Conservation (phyloP, 2,329 filamentous ascomycete species). For the Fusarium napiforme region DNA sequence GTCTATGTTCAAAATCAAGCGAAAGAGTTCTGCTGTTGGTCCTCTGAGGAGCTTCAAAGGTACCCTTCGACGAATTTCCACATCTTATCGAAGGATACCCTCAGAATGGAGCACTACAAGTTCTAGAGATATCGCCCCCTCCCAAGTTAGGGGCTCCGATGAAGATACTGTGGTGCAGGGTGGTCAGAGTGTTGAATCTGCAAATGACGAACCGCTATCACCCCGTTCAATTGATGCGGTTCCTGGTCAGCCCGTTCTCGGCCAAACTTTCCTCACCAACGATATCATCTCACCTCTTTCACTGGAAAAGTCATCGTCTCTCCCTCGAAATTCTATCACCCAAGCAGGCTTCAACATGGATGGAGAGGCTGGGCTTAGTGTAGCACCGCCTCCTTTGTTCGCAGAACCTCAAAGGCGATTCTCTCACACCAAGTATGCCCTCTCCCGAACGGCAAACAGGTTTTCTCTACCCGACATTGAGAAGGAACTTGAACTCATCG, state of each 20-base stretch:
- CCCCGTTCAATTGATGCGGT: constrained; percentile 15
- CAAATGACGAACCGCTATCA: neutral
- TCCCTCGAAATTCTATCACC: neutral
- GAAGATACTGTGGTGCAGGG: neutral
- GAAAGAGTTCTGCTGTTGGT: neutral
- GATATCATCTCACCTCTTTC: constrained; percentile 25
- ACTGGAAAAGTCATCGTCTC: constrained; percentile 9
- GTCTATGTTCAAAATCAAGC: neutral
- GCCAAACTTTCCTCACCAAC: constrained; percentile 12
- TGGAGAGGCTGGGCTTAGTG: constrained; percentile 26
- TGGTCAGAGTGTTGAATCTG: neutral
- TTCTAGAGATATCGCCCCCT: neutral
- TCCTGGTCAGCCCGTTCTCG: constrained; percentile 6
- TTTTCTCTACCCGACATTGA: constrained; percentile 7
- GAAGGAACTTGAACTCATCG: neutral
- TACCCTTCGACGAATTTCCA: constrained; percentile 35
- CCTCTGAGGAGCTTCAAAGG: constrained; percentile 18
- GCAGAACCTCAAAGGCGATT: constrained; percentile 5
- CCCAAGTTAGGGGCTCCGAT: neutral
- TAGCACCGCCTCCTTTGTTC: constrained; percentile 9
- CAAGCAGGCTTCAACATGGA: constrained; percentile 37
- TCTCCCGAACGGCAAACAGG: neutral
- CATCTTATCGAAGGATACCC: constrained; percentile 29
- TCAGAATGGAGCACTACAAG: constrained; percentile 36
- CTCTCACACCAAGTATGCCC: neutral